Evolutionary conservation across 2,329 filamentous ascomycete species (phyloP).

Genomic region (Alternaria arborescens): DNA sequence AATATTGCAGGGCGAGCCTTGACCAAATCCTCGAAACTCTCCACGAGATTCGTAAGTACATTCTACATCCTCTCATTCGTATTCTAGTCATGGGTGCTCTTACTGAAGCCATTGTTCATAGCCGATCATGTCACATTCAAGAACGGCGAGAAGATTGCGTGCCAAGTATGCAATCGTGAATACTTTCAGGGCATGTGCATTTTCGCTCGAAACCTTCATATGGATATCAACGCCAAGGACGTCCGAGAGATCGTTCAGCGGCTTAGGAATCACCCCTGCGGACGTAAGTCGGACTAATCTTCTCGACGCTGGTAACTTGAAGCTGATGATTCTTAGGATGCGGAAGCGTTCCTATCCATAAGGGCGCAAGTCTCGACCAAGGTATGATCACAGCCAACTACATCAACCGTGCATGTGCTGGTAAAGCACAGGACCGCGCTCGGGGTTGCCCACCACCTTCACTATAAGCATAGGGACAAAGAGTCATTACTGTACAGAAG

Average conservation of each 20-base stretch:
- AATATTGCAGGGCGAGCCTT: not conserved
- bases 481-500: not conserved
- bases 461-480: not conserved
- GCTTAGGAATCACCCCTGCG: not conserved
- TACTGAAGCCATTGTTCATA: not conserved
- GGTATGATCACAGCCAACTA: conserved; percentile 1
- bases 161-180: not conserved
- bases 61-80: not conserved
- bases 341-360: not conserved
- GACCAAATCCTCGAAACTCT: not conserved
- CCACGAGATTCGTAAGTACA: not conserved
- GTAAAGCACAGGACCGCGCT: not conserved
- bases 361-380: not conserved
- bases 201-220: not conserved
- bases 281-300: not conserved
- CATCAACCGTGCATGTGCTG: not conserved
- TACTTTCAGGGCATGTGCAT: not conserved
- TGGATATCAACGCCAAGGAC: not conserved
- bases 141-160: not conserved
- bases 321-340: not conserved
- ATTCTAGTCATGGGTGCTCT: not conserved
- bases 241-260: not conserved
- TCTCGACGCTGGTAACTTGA: not conserved
- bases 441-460: not conserved
- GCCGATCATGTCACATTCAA: not conserved